Base-by-base conservation (phyloP, 306 rosid species). In the Vicia faba region DNA sequence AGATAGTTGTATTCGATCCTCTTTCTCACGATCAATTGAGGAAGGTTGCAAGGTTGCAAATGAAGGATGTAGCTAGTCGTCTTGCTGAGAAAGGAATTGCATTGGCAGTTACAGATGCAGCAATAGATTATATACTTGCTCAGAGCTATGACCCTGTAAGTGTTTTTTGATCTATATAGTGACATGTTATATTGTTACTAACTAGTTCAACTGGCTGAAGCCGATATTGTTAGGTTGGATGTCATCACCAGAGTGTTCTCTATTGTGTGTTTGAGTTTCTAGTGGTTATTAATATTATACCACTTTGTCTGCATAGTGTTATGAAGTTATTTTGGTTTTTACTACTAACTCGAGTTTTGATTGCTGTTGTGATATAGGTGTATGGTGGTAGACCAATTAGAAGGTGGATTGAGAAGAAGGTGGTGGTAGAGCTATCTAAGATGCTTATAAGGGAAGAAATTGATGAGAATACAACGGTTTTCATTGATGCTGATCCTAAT, bases 331-430 rank as follows among this genome's bases (percentile, higher is more conserved):
- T 25, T 25, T 25, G 28, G 28, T 25, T 25, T 3, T 2, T 59
- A 43, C 70, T 76, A 12, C 5, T 43, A 0, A 50, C 63, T 1
- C 28, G 28, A 0, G 0, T 2, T 20, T 10, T 1, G 8, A 5
- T 65, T 57, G 0, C 20, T 67, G 54, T 16, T 15, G 25, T 16
- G 15, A 3, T 72, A 13, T 73, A 91, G 97, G 97, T 81, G 2
- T 89, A 89, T 69, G 98, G 96, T 31, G 98, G 95, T 1, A 80
- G 95, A 45, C 96, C 98, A 4, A 89, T 89, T 7, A 85, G 98
- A 68, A 87, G 98, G 72, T 92, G 96, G 96, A 86, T 92, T 10
- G 98, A 92, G 88, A 92, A 76, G 85, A 89, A 65, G 75, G 96
- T 92, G 54, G 98, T 92, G 74, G 89, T 92, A 15, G 89, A 87